These are phyloP conservation scores for Auriscalpium orientale DNA, from an alignment of 768 basidiomycete species.

Conservation along the genomic window DNA sequence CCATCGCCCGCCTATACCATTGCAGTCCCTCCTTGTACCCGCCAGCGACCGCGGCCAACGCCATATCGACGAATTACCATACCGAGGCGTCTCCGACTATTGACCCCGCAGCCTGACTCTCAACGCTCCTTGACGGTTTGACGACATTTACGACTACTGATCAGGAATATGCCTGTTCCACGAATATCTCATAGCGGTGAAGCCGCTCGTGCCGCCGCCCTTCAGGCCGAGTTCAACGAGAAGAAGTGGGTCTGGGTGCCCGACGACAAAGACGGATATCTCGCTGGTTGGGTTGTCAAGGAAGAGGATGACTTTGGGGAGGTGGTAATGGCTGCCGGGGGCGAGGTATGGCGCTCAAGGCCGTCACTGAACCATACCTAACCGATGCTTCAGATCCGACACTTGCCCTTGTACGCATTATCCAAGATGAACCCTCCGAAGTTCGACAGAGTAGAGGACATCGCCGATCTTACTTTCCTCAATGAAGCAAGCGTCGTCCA, in stretches of 20 bases:
- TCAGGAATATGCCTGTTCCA: constrained; percentile 24
- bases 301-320: constrained; percentile 81
- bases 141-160: neutral
- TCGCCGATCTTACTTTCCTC: constrained; percentile 94
- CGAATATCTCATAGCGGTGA: constrained; percentile 41
- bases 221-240: constrained; percentile 94
- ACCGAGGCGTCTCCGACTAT: no score
- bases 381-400: constrained; percentile 39
- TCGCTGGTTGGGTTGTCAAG: constrained; percentile 87
- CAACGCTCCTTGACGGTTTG: no score
- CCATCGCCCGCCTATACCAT: no score
- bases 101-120: no score
- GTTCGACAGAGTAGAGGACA: constrained; percentile 96
- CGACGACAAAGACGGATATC: constrained; percentile 86
- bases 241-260: constrained; percentile 99
- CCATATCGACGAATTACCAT: no score
- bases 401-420: constrained; percentile 69
- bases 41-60: no score
- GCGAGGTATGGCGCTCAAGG: constrained; percentile 50
- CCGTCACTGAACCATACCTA: constrained; percentile 21
- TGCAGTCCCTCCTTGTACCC: no score
- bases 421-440: constrained; percentile 99
- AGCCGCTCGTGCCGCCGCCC: constrained; percentile 75
- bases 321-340: constrained; percentile 76
- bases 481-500: constrained; percentile 99